Evolutionary conservation across 108 stramenopile genomes (phyloP), one percentile per base, ranked within the genome.

Genomic region (Discostella stelligeroides): DNA sequence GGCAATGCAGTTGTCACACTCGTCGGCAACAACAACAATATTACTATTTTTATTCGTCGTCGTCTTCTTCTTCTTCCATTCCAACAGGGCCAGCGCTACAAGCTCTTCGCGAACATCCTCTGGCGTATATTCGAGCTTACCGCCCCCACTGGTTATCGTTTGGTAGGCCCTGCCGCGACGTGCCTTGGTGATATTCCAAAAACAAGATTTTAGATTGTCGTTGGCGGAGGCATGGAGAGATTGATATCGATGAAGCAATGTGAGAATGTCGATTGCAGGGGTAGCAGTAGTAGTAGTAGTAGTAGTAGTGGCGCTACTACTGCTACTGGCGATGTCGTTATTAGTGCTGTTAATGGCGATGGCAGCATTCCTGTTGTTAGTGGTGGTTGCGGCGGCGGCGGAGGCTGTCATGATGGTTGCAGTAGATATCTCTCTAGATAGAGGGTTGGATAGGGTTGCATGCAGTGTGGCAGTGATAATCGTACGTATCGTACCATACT

Each of bases 181-280:
- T 18, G 78, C 78, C 47, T 68, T 79, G 42, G 78, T 72, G 20
- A 79, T 60, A 40, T 79, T 68, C 70, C 70, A 72, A 7, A 61
- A 46, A 4, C 65, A 54, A 9, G 55, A 49, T 21, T 63, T 67
- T 7, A 72, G 27, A 25, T 29, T 58, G 34, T 65, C 43, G 14
- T 60, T 41, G 6, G 71, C 78, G 24, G 24, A 23, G 25, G 39
- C 40, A 55, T 68, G 70, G 24, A 79, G 66, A 11, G 70, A 29
- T 45, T 47, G 37, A 40, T 72, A 72, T 63, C 56, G 58, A 14
- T 79, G 70, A 59, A 79, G 65, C 38, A 79, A 65, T 40, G 65
- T 38, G n/a, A 79, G 78, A 23, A 72, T 47, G 39, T 71, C 30
- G 28, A 56, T 42, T 30, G 65, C 60, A 47, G 69, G 60, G 46